These are phyloP conservation scores for Boletus barrowsii DNA, from an alignment of 768 basidiomycete genomes.

Conservation along the genomic window DNA sequence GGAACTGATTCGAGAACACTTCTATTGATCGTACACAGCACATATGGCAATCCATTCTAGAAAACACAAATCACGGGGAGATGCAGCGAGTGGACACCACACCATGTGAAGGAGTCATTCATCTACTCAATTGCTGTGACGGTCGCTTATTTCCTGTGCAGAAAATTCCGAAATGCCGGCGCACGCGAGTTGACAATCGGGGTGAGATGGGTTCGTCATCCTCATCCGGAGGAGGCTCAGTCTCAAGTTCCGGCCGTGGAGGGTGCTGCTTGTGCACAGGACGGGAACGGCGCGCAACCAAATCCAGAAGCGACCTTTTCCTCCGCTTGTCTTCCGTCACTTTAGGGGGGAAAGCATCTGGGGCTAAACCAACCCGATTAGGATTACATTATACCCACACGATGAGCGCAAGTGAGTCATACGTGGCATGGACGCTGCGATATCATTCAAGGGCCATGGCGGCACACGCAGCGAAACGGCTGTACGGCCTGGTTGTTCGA, in stretches of 20 bases:
- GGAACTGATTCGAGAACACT: not conserved
- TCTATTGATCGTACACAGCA: slow-evolving; percentile 11
- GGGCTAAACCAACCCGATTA: slow-evolving; percentile 32
- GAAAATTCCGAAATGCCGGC: slow-evolving; percentile 36
- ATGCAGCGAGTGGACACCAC: slow-evolving; percentile 7
- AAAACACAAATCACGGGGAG: slow-evolving; percentile 7
- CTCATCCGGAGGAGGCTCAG: not conserved
- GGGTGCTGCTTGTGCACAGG: slow-evolving; percentile 27
- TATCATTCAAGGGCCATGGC: slow-evolving; percentile 24
- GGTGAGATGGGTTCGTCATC: slow-evolving; percentile 9
- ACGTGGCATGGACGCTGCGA: slow-evolving; percentile 38
- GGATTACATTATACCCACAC: not conserved
- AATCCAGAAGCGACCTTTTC: slow-evolving; percentile 11
- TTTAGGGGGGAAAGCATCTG: slow-evolving; percentile 34
- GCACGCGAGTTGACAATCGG: slow-evolving; percentile 14
- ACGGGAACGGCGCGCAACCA: slow-evolving; percentile 16
- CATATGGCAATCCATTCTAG: not conserved
- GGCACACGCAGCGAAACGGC: slow-evolving; percentile 13
- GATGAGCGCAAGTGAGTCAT: slow-evolving; percentile 8
- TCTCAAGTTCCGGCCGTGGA: slow-evolving; percentile 8
- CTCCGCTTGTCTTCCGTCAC: slow-evolving; percentile 12
- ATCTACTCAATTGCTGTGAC: slow-evolving; percentile 12
- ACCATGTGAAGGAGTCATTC: not conserved
- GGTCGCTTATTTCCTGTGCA: slow-evolving; percentile 32
- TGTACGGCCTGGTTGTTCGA: slow-evolving; percentile 13